Evolutionary conservation across 257 asterid species (phyloP), one percentile per base, ranked within the genome.

Genomic region (Solanum microdontum): DNA sequence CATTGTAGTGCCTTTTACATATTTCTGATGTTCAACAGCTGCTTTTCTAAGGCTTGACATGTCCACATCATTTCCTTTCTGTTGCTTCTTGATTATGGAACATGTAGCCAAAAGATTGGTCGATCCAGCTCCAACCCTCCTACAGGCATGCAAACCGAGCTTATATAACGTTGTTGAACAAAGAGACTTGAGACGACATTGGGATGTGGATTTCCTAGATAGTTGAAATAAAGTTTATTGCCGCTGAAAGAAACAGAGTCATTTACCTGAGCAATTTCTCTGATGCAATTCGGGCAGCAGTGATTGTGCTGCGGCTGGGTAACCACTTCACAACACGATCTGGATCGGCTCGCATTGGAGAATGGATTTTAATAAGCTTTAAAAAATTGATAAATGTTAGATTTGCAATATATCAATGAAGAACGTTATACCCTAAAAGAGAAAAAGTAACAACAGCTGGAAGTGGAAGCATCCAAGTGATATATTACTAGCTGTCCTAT

Each of bases 271-370:
- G 87, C 88, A 95, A 73, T 87, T 94, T 94, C 92, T 93, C 98
- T 37, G 98, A 93, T 58, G 96, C 98, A 75, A 94, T 88, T 87
- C 96, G 94, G 88, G 99, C 96, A 69, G 97, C 97, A 55, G 90
- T 85, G 39, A 95, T 91, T 86, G 92, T 86, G 86, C 92, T 91
- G 83, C 79, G 94, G 90, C 94, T 95, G 4, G 99, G 98, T 8
- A 94, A 92, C 93, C 93, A 96, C 90, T 93, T 94, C 91, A 96
- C 93, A 43, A 87, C 92, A 89, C 98, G 95, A 84, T 93, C 93
- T 88, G 96, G 97, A 93, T 96, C 95, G 11, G 96, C 92, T 64
- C 99, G 93, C 98, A 95, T 95, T 72, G 99, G 99, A 85, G 99
- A 96, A 92, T 95, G 98, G 91, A 96, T 96, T 90, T 94, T 96